A percentile compares a stretch with the other conserved stretches of the same genome.
These are phyloP conservation scores for Fusarium marasasianum DNA, from an alignment of 2,329 filamentous ascomycete genomes.

Conservation along the genomic window DNA sequence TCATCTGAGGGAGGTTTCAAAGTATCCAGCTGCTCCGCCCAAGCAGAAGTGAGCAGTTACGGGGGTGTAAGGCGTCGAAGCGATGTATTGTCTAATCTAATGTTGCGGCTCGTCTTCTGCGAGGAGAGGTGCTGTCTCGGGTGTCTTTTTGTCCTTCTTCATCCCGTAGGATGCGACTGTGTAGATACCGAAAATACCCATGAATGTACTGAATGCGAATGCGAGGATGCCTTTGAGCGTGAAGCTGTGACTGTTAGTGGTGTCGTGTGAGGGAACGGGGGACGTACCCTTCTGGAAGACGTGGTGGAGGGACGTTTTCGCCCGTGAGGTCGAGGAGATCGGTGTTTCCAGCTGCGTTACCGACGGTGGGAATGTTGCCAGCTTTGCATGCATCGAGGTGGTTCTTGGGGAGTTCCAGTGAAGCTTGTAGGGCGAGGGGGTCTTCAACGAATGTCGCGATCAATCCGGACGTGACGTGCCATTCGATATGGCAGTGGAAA, in stretches of 20 bases:
- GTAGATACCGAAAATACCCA: conserved; percentile 73
- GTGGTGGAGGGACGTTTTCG: conserved; percentile 63
- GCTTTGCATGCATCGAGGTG: conserved; percentile 68
- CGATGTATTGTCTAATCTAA: conserved; percentile 14
- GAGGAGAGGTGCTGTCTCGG: conserved; percentile 39
- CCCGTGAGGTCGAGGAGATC: conserved; percentile 72
- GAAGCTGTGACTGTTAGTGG: conserved; percentile 57
- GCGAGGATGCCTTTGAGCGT: conserved; percentile 77
- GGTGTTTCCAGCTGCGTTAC: conserved; percentile 81
- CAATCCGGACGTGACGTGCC: conserved; percentile 76
- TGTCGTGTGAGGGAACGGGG: not conserved
- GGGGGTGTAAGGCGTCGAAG: not conserved
- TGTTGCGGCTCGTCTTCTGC: conserved; percentile 10
- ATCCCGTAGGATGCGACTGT: conserved; percentile 73
- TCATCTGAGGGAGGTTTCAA: conserved; percentile 39
- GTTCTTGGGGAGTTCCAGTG: conserved; percentile 66
- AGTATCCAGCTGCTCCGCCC: conserved; percentile 23
- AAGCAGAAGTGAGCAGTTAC: not conserved
- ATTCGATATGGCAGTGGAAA: conserved; percentile 85
- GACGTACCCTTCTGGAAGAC: conserved; percentile 69
- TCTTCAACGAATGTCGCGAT: conserved; percentile 72
- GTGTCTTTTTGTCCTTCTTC: conserved; percentile 24
- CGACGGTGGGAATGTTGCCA: conserved; percentile 59
- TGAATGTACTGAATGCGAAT: conserved; percentile 75
- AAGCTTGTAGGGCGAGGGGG: conserved; percentile 68